Evolutionary conservation across 129 eudicot species (phyloP).

Genomic region (Calendula officinalis): DNA sequence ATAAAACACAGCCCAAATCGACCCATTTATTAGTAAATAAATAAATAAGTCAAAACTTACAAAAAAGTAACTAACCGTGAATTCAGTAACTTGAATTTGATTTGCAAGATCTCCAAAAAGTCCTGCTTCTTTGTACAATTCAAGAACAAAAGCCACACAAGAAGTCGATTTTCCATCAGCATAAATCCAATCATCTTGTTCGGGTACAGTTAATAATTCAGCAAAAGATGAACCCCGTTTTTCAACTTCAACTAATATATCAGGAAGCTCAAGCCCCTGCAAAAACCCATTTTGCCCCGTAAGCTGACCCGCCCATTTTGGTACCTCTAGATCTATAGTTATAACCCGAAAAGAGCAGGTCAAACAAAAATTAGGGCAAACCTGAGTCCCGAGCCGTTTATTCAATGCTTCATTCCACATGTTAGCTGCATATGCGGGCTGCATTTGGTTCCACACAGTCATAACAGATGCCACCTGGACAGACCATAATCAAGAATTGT

Average conservation of each 20-base stretch:
- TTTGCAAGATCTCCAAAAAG: conserved; percentile 63
- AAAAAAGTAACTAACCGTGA: conserved; percentile 62
- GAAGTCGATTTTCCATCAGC: conserved; percentile 88
- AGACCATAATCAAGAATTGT: conserved; percentile 25
- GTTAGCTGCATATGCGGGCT: conserved; percentile 94
- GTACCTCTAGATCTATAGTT: not conserved
- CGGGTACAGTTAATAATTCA: conserved; percentile 70
- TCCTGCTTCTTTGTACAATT: conserved; percentile 94
- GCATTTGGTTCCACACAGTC: conserved; percentile 94
- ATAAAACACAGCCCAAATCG: too few relatives aligned
- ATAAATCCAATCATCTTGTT: conserved; percentile 89
- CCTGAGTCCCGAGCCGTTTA: conserved; percentile 95
- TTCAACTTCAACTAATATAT: conserved; percentile 84
- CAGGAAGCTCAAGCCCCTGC: conserved; percentile 79
- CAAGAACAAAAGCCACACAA: conserved; percentile 88
- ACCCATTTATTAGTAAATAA: not conserved
- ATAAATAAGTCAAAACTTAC: not conserved
- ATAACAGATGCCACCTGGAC: conserved; percentile 95
- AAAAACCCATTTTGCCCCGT: not conserved
- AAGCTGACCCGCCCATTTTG: not conserved
- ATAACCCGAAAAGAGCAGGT: not conserved
- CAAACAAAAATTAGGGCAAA: conserved; percentile 13
- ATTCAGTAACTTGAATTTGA: conserved; percentile 86
- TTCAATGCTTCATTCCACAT: conserved; percentile 99
- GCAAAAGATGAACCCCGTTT: conserved; percentile 88